A percentile compares a stretch with the other conserved stretches of the same genome.
Conservation (phyloP, 176 grass and related monocot species). For the Musa itinerans region DNA sequence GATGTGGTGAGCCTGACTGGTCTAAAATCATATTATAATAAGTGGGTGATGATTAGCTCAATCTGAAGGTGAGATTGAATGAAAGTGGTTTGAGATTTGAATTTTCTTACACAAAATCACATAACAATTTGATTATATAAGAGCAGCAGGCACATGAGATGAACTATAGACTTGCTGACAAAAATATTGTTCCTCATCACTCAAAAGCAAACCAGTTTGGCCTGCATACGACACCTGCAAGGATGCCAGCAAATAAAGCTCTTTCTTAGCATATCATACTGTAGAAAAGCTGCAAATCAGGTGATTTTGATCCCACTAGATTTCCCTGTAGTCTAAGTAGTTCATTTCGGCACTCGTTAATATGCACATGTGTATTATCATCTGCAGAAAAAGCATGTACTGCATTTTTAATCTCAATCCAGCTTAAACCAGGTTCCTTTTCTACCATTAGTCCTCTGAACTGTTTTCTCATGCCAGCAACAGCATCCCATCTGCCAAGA, state of each 20-base stretch:
- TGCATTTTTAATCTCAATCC: slow-evolving; percentile 49
- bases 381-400: slow-evolving; percentile 47
- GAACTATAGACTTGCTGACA: neutral
- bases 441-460: slow-evolving; percentile 57
- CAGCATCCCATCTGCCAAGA: slow-evolving; percentile 50
- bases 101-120: neutral
- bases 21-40: too few species aligned
- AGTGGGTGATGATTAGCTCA: neutral
- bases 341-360: slow-evolving; percentile 33
- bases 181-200: neutral
- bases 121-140: neutral
- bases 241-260: neutral
- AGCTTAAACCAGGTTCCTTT: slow-evolving; percentile 73
- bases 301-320: slow-evolving; percentile 17
- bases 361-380: slow-evolving; percentile 38
- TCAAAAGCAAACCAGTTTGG: neutral
- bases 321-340: slow-evolving; percentile 45
- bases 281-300: neutral
- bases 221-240: neutral
- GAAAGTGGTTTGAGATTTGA: neutral
- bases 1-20: too few species aligned
- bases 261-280: neutral
- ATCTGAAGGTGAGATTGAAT: neutral
- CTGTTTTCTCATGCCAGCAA: slow-evolving; percentile 57
- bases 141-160: neutral